Evolutionary conservation across 441 rosid species (phyloP).

Genomic region (Gossypium schwendimanii): DNA sequence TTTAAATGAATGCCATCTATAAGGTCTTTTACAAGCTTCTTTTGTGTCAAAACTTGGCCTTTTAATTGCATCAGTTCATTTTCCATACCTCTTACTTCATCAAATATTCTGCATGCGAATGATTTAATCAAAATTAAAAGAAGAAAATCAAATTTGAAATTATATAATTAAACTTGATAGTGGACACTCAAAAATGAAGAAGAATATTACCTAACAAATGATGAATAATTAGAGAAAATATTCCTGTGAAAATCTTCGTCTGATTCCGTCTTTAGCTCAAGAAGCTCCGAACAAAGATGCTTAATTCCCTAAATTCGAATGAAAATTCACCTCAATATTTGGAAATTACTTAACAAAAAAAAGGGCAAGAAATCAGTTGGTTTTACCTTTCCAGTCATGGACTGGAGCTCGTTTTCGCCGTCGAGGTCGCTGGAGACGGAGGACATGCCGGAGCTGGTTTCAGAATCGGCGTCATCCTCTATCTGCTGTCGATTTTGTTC

Average conservation of each 20-base stretch:
- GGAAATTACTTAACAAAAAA: background rate
- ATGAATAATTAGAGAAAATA: conserved; percentile 35
- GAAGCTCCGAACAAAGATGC: conserved; percentile 46
- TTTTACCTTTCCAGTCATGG: conserved; percentile 54
- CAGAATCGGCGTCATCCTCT: conserved; percentile 26
- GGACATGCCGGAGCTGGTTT: conserved; percentile 29
- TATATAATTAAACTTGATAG: background rate
- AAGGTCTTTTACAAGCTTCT: conserved; percentile 38
- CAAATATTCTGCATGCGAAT: conserved; percentile 31
- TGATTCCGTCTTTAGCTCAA: conserved; percentile 52
- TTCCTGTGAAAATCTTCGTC: conserved; percentile 53
- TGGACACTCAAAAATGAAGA: background rate
- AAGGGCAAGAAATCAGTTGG: background rate
- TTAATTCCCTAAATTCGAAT: conserved; percentile 37
- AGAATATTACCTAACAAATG: conserved; percentile 41
- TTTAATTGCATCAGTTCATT: conserved; percentile 39
- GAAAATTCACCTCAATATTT: background rate
- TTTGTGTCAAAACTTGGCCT: conserved; percentile 39
- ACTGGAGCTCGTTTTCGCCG: conserved; percentile 37
- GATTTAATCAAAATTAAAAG: background rate
- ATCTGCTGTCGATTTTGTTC: conserved; percentile 39
- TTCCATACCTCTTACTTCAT: conserved; percentile 40
- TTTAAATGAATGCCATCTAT: conserved; percentile 27
- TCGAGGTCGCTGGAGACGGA: conserved; percentile 28
- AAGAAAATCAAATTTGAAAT: background rate